Evolutionary conservation across 2,329 filamentous ascomycete genomes (phyloP).

Genomic region (Aspergillus calidoustus): DNA sequence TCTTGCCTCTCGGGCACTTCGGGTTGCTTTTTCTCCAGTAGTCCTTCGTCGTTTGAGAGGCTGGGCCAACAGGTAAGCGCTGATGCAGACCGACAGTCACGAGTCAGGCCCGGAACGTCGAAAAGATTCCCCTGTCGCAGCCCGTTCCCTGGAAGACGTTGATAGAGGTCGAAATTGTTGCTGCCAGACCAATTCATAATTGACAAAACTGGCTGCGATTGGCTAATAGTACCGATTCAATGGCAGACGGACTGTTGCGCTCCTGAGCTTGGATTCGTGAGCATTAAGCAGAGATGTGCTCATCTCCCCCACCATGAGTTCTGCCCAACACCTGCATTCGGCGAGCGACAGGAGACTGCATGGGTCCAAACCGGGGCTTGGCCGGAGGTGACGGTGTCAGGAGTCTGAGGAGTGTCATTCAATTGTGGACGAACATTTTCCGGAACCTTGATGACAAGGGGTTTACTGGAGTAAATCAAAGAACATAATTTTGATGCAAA

Average conservation of each 20-base stretch:
- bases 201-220: background rate
- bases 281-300: background rate
- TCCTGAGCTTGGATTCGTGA: conserved; percentile 5
- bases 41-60: conserved; percentile 5
- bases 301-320: conserved; percentile 28
- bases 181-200: background rate
- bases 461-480: conserved; percentile 13
- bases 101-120: background rate
- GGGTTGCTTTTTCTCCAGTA: conserved; percentile 13
- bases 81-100: background rate
- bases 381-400: conserved; percentile 6
- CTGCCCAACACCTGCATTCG: conserved; percentile 32
- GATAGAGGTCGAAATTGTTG: background rate
- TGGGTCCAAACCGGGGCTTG: conserved; percentile 28
- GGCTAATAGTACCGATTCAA: background rate
- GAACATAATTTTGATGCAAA: conserved; percentile 6
- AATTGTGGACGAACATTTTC: conserved; percentile 7
- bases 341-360: conserved; percentile 29
- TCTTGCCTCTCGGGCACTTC: conserved; percentile 20
- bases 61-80: conserved; percentile 6
- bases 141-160: background rate
- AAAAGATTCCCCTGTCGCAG: conserved; percentile 1
- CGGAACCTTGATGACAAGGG: background rate
- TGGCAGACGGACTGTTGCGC: background rate
- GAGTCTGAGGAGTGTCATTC: conserved; percentile 11